phyloP scores from a whole-genome alignment of 1,284 basidiomycete species.

The Sporisorium graminicola region DNA sequence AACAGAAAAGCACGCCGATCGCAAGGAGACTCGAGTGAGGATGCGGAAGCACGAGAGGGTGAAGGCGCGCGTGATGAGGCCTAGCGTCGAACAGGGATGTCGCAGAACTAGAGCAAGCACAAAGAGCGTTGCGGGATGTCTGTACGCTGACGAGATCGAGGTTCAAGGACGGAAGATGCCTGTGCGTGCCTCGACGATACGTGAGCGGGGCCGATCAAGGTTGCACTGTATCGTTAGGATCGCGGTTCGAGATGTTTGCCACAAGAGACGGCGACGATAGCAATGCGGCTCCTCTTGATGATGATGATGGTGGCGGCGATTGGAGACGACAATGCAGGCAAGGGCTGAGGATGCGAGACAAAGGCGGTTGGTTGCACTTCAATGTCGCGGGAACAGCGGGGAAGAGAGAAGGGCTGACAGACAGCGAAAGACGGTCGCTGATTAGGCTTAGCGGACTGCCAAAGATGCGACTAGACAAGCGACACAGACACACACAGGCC shows the following conservation, averaged over 20 bases:
- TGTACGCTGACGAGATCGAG: not conserved
- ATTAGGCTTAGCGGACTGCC: conserved; percentile 7
- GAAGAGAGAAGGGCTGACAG: not conserved
- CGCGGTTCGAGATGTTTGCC: not conserved
- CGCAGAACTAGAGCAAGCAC: not conserved
- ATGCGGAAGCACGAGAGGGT: not conserved
- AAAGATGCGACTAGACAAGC: conserved; percentile 5
- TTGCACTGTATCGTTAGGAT: not conserved
- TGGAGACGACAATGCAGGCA: not conserved
- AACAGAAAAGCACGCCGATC: not conserved
- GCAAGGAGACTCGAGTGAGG: not conserved
- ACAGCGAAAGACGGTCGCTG: not conserved
- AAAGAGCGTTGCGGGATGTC: not conserved
- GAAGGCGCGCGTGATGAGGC: not conserved
- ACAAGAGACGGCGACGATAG: not conserved
- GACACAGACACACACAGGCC: not conserved
- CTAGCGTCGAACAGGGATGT: not conserved
- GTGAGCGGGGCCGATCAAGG: not conserved
- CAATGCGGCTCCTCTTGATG: not conserved
- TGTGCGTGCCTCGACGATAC: not conserved
- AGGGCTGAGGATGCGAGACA: not conserved
- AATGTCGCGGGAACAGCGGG: conserved; percentile 5
- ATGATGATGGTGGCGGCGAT: not conserved
- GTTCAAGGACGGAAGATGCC: not conserved
- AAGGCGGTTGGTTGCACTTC: not conserved